These are phyloP conservation scores for Scedosporium aurantiacum DNA, from an alignment of 2,329 filamentous ascomycete genomes.

Conservation along the genomic window DNA sequence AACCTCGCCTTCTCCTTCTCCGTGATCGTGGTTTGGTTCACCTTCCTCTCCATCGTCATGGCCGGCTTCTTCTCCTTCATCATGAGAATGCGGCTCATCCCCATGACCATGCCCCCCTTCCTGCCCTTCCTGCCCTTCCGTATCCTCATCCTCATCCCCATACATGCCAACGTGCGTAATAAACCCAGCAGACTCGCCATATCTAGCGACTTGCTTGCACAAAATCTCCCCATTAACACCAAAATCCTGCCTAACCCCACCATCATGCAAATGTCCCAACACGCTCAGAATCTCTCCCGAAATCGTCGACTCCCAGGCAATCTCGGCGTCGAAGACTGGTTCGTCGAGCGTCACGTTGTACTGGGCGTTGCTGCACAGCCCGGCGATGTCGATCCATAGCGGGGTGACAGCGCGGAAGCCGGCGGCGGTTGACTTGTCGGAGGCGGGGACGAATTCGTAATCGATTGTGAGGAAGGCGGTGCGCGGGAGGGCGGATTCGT, in stretches of 20 bases:
- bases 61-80: background rate
- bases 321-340: background rate
- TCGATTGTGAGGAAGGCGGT: constrained; percentile 12
- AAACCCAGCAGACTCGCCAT: constrained; percentile 4
- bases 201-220: background rate
- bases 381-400: constrained; percentile 16
- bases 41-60: background rate
- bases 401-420: constrained; percentile 11
- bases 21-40: constrained; percentile 1
- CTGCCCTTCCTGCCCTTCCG: background rate
- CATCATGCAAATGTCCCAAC: constrained; percentile 7
- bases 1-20: background rate
- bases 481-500: constrained; percentile 8
- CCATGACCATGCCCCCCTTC: background rate
- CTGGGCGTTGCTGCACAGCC: constrained; percentile 12
- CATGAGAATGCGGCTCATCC: background rate
- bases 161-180: constrained; percentile 8
- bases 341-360: constrained; percentile 7
- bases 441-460: constrained; percentile 13
- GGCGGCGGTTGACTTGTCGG: background rate
- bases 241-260: constrained; percentile 2
- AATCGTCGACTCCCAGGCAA: constrained; percentile 2
- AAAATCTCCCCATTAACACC: background rate
- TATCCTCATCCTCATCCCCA: background rate
- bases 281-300: background rate